Evolutionary conservation across 176 grass and related monocot species (phyloP), one percentile per base, ranked within the genome.

Genomic region (Cocos nucifera): DNA sequence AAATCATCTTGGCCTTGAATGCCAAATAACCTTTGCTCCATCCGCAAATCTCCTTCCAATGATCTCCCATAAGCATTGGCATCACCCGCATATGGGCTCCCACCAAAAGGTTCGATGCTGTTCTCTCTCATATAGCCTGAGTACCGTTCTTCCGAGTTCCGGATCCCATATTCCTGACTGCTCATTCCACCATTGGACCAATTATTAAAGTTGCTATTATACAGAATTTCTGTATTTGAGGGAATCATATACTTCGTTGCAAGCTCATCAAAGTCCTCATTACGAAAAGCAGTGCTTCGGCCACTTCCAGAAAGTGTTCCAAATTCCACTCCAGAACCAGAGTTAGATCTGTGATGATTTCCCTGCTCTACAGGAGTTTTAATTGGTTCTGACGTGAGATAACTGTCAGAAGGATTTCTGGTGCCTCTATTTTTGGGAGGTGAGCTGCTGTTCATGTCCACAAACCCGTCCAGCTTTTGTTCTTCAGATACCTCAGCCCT

Each of bases 371-470:
- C 61, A 16, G 57, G 49, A 65, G 16, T 27, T 67, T 67, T 60
- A 55, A 1, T 32, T 54, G 54, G 56, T 62, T 73, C 14, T 17
- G 39, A 53, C 21, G 55, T 58, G 51, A 60, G 50, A 58, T 65
- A n/a, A 39, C 59, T 74, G 44, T 35, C 61, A 44, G 72, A 35
- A 52, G 50, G 58, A 5, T 63, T 54, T 76, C 17, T 56, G 70
- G 58, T 72, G 59, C 76, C 74, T 17, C 51, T 55, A 6, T 17
- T 53, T 19, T 74, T 66, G 64, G 50, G 19, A 50, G 74, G 27
- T 70, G 83, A 88, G 48, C 87, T 82, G 61, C 52, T 79, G 64
- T 49, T 79, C 86, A 77, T 90, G 70, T 88, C 78, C 58, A 80
- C 75, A 22, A 49, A 30, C 53, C 28, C 63, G 58, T 61, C 59